These are phyloP conservation scores for Neocucurbitaria cava DNA, from an alignment of 2,329 filamentous ascomycete species.

Conservation along the genomic window DNA sequence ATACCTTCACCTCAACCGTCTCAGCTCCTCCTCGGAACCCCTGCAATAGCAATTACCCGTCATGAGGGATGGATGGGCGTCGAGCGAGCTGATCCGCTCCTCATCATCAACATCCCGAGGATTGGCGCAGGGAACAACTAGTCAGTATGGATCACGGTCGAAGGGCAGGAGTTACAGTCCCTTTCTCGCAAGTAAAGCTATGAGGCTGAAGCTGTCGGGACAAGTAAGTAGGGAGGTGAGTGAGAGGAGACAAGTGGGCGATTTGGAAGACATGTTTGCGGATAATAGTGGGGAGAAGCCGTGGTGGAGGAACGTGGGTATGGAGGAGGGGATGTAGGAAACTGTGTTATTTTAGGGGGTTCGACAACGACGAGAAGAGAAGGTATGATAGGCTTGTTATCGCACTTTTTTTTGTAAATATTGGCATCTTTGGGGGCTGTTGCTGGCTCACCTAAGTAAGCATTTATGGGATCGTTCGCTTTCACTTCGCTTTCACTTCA, in stretches of 20 bases:
- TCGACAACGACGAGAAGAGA: background rate
- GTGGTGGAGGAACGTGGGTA: slow-evolving; percentile 59
- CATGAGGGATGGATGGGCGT: slow-evolving; percentile 75
- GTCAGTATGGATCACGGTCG: no score
- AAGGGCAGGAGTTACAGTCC: no score
- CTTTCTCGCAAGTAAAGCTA: slow-evolving; percentile 57
- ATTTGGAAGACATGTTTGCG: slow-evolving; percentile 77
- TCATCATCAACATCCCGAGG: slow-evolving; percentile 56
- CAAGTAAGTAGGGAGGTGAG: slow-evolving; percentile 69
- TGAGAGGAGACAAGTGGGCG: slow-evolving; percentile 88
- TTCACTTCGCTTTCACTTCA: no score
- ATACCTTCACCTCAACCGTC: slow-evolving; percentile 94
- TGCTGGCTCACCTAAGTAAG: no score
- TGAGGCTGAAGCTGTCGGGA: slow-evolving; percentile 73
- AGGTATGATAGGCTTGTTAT: background rate
- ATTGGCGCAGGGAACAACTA: slow-evolving; percentile 61
- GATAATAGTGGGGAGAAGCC: slow-evolving; percentile 38
- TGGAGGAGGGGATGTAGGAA: slow-evolving; percentile 56
- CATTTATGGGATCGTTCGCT: no score
- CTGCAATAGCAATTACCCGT: slow-evolving; percentile 91
- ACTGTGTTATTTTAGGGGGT: background rate
- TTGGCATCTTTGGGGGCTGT: no score
- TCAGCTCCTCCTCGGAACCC: slow-evolving; percentile 94
- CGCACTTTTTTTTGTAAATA: background rate
- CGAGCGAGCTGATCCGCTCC: slow-evolving; percentile 41